Conservation (phyloP, 208 protist species). For the Leptomonas pyrrhocoris region DNA sequence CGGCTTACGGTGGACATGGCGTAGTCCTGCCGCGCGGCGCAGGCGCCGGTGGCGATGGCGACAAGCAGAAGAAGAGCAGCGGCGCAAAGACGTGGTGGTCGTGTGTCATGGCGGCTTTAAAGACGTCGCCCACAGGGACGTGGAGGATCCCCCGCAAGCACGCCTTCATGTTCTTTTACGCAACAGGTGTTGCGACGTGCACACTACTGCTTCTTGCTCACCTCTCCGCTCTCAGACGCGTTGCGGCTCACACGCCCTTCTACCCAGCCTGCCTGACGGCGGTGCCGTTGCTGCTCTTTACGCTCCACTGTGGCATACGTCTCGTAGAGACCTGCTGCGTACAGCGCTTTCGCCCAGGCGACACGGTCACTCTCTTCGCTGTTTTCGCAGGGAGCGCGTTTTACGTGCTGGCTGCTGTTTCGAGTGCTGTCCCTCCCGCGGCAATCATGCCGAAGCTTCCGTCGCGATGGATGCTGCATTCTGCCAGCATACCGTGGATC, state of each 20-base stretch:
- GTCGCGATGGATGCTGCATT: conserved; percentile 1
- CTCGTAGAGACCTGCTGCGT: conserved; percentile 64
- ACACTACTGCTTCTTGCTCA: conserved; percentile 15
- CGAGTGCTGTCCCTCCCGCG: conserved; percentile 26
- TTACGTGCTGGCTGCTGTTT: conserved; percentile 70
- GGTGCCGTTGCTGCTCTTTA: conserved; percentile 52
- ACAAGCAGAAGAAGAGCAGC: not conserved
- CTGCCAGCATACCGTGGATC: conserved; percentile 3
- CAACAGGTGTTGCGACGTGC: conserved; percentile 40
- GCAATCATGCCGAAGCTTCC: not conserved
- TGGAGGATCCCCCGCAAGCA: conserved; percentile 37
- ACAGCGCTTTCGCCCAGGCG: conserved; percentile 50
- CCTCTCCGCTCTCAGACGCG: not conserved
- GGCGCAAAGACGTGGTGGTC: not conserved
- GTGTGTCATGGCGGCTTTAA: not conserved
- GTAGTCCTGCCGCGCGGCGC: not conserved
- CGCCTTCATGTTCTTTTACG: conserved; percentile 62
- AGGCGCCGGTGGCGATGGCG: not conserved
- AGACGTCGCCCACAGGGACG: conserved; percentile 27
- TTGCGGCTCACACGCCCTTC: not conserved
- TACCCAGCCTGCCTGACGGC: not conserved
- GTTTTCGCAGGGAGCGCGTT: conserved; percentile 71
- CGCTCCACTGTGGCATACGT: conserved; percentile 66
- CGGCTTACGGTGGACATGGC: conserved; percentile 53
- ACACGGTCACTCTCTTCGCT: conserved; percentile 76